Conservation (phyloP, 1,284 basidiomycete genomes). For the Bjerkandera adusta region DNA sequence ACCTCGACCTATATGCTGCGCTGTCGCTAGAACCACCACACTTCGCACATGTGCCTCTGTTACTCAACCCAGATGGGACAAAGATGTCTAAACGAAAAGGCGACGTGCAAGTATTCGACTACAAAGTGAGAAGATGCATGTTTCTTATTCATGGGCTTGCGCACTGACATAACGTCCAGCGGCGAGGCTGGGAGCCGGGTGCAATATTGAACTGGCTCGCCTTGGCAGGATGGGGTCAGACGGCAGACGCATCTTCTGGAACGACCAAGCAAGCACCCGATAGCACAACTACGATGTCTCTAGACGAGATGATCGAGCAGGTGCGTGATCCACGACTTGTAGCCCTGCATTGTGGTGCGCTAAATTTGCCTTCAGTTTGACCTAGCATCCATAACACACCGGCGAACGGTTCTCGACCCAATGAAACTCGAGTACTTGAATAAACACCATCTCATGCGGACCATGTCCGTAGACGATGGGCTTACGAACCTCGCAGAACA, state of each 20-base stretch:
- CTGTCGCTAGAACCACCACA: slow-evolving; percentile 72
- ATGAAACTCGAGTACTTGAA: slow-evolving; percentile 76
- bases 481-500: slow-evolving; percentile 46
- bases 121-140: slow-evolving; percentile 59
- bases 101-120: slow-evolving; percentile 85
- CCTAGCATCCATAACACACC: slow-evolving; percentile 67
- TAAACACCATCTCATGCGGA: slow-evolving; percentile 66
- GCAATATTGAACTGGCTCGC: slow-evolving; percentile 94
- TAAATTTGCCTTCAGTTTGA: slow-evolving; percentile 53
- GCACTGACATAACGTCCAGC: slow-evolving; percentile 32
- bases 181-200: slow-evolving; percentile 85
- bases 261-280: slow-evolving; percentile 47
- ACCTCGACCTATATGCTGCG: slow-evolving; percentile 86
- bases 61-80: slow-evolving; percentile 87
- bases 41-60: slow-evolving; percentile 90
- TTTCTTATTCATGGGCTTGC: not conserved
- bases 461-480: slow-evolving; percentile 42
- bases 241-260: slow-evolving; percentile 34
- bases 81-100: slow-evolving; percentile 96
- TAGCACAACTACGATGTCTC: slow-evolving; percentile 63
- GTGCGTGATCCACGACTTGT: slow-evolving; percentile 34
- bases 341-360: slow-evolving; percentile 1
- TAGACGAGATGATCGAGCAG: slow-evolving; percentile 62
- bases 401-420: slow-evolving; percentile 70
- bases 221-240: slow-evolving; percentile 87